phyloP scores from a whole-genome alignment of 1,284 basidiomycete genomes.

The Fomitopsis pinicola region DNA sequence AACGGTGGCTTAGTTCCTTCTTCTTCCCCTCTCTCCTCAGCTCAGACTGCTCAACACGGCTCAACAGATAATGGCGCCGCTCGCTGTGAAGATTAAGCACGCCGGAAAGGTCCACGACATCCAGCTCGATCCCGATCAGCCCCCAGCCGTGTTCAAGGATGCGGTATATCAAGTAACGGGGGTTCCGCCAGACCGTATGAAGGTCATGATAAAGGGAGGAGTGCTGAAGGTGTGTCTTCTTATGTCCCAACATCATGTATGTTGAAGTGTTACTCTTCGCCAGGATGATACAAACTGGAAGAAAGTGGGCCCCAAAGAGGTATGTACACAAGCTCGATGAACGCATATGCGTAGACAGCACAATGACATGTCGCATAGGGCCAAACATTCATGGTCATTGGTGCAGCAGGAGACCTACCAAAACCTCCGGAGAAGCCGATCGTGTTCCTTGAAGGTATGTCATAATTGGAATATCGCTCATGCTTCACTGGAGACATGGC shows the following conservation, averaged over 20 bases:
- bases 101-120: conserved; percentile 76
- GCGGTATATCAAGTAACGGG: conserved; percentile 80
- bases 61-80: conserved; percentile 46
- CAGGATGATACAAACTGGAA: conserved; percentile 85
- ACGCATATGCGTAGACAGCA: not conserved
- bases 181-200: conserved; percentile 89
- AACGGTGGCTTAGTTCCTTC: not conserved
- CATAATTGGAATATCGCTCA: too few relatives aligned
- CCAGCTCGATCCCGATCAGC: conserved; percentile 63
- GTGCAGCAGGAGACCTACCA: conserved; percentile 88
- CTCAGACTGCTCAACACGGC: not conserved
- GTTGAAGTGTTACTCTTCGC: not conserved
- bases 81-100: conserved; percentile 85
- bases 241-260: not conserved
- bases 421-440: conserved; percentile 77
- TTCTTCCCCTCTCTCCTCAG: not conserved
- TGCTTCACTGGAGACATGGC: too few relatives aligned
- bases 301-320: conserved; percentile 79
- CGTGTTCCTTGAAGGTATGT: conserved; percentile 76
- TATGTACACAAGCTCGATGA: conserved; percentile 30
- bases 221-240: conserved; percentile 63
- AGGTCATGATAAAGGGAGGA: conserved; percentile 96
- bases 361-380: conserved; percentile 37
- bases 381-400: conserved; percentile 85
- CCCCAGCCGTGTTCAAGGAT: conserved; percentile 78